These are phyloP conservation scores for Xylariaceae sp. DNA, from an alignment of 2,329 filamentous ascomycete genomes.

Conservation along the genomic window DNA sequence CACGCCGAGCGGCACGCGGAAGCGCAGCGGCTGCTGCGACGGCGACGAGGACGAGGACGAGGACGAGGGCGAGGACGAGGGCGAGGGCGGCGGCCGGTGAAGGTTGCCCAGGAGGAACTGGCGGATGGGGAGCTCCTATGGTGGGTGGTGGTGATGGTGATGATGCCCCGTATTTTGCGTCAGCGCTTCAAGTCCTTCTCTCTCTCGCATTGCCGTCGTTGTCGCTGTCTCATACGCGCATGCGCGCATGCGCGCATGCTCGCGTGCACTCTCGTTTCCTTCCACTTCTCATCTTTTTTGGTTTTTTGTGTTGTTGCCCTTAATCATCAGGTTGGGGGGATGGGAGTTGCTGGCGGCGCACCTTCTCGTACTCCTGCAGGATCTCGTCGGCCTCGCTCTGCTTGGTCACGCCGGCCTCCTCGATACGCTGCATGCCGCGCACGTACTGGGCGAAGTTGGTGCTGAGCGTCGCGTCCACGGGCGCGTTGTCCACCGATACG, in stretches of 20 bases:
- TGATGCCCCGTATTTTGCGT: too few relatives aligned
- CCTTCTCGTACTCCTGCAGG: constrained; percentile 64
- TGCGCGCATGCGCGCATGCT: too few relatives aligned
- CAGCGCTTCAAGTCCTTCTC: too few relatives aligned
- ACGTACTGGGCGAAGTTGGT: constrained; percentile 74
- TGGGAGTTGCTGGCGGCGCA: constrained; percentile 25
- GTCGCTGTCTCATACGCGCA: too few relatives aligned
- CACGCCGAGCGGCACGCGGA: constrained; percentile 69
- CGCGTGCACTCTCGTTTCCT: too few relatives aligned
- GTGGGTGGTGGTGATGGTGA: background rate
- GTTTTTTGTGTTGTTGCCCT: too few relatives aligned
- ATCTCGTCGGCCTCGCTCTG: constrained; percentile 77
- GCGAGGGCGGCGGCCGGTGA: constrained; percentile 38
- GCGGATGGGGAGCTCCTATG: constrained; percentile 65
- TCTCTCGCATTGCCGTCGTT: too few relatives aligned
- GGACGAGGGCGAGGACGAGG: too few relatives aligned
- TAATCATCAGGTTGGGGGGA: too few relatives aligned
- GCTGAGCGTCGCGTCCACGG: constrained; percentile 68
- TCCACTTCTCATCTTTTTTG: too few relatives aligned
- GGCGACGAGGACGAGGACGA: background rate
- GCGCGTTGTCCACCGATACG: constrained; percentile 86
- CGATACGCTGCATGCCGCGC: constrained; percentile 75
- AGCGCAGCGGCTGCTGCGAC: constrained; percentile 46
- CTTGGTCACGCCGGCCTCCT: constrained; percentile 57
- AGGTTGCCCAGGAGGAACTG: constrained; percentile 92